phyloP scores from a whole-genome alignment of 2,329 filamentous ascomycete species.

The Emericellopsis cladophorae region DNA sequence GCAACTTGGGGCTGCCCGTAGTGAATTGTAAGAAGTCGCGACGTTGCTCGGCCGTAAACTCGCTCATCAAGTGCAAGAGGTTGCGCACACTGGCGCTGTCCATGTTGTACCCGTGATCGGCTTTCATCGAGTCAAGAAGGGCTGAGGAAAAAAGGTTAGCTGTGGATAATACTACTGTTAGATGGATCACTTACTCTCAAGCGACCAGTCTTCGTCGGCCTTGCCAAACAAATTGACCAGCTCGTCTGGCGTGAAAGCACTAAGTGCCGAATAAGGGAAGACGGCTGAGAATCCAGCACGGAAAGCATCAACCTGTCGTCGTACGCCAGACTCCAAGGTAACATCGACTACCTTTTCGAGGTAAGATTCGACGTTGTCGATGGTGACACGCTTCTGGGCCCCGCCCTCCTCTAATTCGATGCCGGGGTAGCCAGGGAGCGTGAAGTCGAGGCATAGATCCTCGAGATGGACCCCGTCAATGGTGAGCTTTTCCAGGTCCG shows the following conservation, averaged over 20 bases:
- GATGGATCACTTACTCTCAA: constrained; percentile 65
- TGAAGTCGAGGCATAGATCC: constrained; percentile 87
- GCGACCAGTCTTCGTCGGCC: constrained; percentile 90
- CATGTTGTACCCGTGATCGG: constrained; percentile 97
- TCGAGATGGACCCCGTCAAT: constrained; percentile 71
- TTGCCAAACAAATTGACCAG: constrained; percentile 89
- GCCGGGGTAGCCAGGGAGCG: constrained; percentile 75
- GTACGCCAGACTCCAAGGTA: constrained; percentile 81
- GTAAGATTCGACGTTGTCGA: constrained; percentile 84
- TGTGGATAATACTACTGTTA: background rate
- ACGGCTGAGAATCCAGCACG: constrained; percentile 85
- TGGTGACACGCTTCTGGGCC: constrained; percentile 62
- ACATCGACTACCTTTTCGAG: constrained; percentile 83
- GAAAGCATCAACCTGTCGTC: constrained; percentile 83
- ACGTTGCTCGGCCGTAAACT: constrained; percentile 59
- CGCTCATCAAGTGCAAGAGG: constrained; percentile 86
- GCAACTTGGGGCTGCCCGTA: constrained; percentile 93
- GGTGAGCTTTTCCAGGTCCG: constrained; percentile 54
- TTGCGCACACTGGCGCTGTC: constrained; percentile 94
- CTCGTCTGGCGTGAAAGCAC: constrained; percentile 89
- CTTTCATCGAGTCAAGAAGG: constrained; percentile 96
- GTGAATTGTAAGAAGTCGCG: constrained; percentile 96
- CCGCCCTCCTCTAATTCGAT: constrained; percentile 76
- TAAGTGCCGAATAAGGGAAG: constrained; percentile 86
- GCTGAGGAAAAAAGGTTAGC: constrained; percentile 36